Percentiles rank a stretch among this genome's conserved stretches.
These are phyloP conservation scores for Hordeum pubiflorum DNA, from an alignment of 202 grass and related monocot species.

Conservation along the genomic window DNA sequence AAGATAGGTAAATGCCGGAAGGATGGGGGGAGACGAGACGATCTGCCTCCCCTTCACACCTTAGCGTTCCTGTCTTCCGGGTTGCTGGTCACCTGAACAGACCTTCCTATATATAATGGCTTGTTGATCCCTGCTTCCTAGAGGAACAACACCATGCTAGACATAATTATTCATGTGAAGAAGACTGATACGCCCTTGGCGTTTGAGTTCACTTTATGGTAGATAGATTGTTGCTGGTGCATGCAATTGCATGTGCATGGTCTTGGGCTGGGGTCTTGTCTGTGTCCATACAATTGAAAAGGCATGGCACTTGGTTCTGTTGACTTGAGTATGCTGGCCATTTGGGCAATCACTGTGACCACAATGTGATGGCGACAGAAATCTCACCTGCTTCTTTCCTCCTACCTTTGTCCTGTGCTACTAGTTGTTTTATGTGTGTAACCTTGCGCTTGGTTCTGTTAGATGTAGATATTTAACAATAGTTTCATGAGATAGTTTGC, in stretches of 20 bases:
- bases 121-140: conserved; percentile 3
- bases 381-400: conserved; percentile 16
- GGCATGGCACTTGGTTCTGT: not conserved
- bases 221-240: not conserved
- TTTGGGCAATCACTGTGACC: conserved; percentile 15
- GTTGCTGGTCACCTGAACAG: conserved; percentile 30
- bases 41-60: conserved; percentile 1
- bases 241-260: conserved; percentile 19
- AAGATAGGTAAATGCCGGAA: not conserved
- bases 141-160: not conserved
- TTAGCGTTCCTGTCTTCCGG: not conserved
- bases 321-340: conserved; percentile 5
- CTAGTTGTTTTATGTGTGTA: conserved; percentile 11
- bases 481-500: not conserved
- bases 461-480: not conserved
- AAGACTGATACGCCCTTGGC: not conserved
- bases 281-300: not conserved
- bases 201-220: not conserved
- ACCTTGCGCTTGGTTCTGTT: conserved; percentile 15
- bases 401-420: conserved; percentile 17
- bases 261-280: not conserved
- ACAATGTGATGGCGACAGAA: conserved; percentile 14
- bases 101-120: conserved; percentile 40
- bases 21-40: not conserved
- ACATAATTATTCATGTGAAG: not conserved